Percentiles rank a stretch among this genome's conserved stretches.
phyloP scores from a whole-genome alignment of 352 stramenopile genomes.

The Phytophthora multivora region DNA sequence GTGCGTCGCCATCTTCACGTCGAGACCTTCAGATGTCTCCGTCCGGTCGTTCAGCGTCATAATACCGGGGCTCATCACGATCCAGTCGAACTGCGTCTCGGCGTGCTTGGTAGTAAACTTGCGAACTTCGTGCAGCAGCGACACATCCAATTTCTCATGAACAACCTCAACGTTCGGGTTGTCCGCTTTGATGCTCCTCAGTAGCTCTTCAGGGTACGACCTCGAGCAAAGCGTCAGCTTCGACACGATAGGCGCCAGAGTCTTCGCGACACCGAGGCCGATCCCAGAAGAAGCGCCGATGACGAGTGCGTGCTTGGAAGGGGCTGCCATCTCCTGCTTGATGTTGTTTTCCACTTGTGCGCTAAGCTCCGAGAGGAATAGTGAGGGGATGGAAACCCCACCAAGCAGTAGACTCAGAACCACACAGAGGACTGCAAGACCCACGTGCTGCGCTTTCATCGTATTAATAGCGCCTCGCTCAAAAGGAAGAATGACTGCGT shows the following conservation, averaged over 20 bases:
- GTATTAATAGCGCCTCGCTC: background rate
- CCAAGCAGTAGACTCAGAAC: constrained; percentile 7
- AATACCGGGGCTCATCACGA: constrained; percentile 28
- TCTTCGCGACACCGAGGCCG: constrained; percentile 17
- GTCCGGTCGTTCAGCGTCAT: constrained; percentile 17
- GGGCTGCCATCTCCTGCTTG: constrained; percentile 21
- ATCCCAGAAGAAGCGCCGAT: constrained; percentile 31
- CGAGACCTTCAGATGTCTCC: constrained; percentile 27
- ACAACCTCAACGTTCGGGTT: constrained; percentile 23
- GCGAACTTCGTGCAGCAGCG: constrained; percentile 16
- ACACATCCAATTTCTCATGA: constrained; percentile 21
- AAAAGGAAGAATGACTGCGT: constrained; percentile 11
- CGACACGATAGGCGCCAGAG: constrained; percentile 23
- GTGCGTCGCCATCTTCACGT: constrained; percentile 30
- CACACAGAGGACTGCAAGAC: constrained; percentile 4
- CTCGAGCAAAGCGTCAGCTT: constrained; percentile 27
- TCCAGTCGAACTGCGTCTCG: constrained; percentile 27
- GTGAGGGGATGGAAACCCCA: constrained; percentile 1
- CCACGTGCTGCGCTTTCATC: constrained; percentile 7
- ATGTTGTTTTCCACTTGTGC: constrained; percentile 18
- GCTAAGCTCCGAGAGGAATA: background rate
- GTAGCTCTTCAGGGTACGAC: constrained; percentile 11
- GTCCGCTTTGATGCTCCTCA: constrained; percentile 16
- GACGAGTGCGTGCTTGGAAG: constrained; percentile 29
- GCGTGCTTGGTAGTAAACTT: constrained; percentile 17